Base-by-base conservation (phyloP, 2,329 filamentous ascomycete species). In the Exophiala xenobiotica region DNA sequence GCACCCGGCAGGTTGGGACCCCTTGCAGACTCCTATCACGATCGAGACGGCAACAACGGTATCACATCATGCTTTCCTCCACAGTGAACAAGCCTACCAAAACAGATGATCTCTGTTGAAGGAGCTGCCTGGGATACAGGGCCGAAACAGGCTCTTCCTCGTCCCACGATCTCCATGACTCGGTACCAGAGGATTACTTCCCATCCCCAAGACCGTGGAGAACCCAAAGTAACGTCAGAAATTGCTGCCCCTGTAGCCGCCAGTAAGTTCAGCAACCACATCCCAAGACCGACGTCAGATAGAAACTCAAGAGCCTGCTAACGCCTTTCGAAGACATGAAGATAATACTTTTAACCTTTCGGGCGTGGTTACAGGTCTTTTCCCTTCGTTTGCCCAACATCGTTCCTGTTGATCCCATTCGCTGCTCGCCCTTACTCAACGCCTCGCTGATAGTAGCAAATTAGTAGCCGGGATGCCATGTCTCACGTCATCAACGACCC, bases 401-500 rank as follows among this genome's bases (percentile, higher is more conserved):
- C n/a, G 19, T 23, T 19, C 14, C 45, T 29, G 40, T 41, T 24
- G 20, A 23, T 45, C 14, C 29, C 18, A 20, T 19, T 22, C 41
- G 45, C 33, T 33, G 12, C 31, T 24, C 18, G n/a, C 8, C 16
- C 24, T 6, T 31, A 33, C 22, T 26, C 35, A 53, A 44, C 41
- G 49, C 45, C 49, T 50, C 42, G 45, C 53, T 45, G 45, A 53
- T 39, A 33, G 18, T 29, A 40, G 43, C 35, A 26, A 23, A 38
- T 39, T 27, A 46, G 16, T 18, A 33, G 41, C 40, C 19, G n/a
- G n/a, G 20, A 35, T 24, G 29, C 31, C 38, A n/a, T 48, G 42
- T 53, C 53, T 50, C 53, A 50, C 42, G 50, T 52, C 43, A 51
- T 51, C 51, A 23, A 22, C 24, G 16, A 24, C 37, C 39, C 20